phyloP scores from a whole-genome alignment of 208 protist species.

The Leptomonas pyrrhocoris region DNA sequence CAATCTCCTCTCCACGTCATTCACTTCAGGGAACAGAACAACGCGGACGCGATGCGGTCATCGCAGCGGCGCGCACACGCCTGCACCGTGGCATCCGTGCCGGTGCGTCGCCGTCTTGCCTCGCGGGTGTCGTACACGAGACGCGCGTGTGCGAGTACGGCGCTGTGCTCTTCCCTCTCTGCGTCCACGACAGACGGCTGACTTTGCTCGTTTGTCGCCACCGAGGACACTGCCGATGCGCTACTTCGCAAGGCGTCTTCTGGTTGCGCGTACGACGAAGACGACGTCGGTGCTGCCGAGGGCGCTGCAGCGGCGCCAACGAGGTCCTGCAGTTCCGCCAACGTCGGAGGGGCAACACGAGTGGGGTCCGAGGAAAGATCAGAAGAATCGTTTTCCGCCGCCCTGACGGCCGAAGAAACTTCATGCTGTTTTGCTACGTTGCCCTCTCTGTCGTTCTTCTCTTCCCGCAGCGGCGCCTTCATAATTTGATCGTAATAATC shows the following conservation, averaged over 20 bases:
- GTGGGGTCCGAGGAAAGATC: neutral
- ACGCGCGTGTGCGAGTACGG: slow-evolving; percentile 14
- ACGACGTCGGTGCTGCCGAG: neutral
- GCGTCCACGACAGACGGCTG: neutral
- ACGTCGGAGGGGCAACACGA: neutral
- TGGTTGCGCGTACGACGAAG: neutral
- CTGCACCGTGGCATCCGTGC: slow-evolving; percentile 35
- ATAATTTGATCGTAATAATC: slow-evolving; percentile 40
- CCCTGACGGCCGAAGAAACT: too few relatives aligned
- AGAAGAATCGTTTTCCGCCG: neutral
- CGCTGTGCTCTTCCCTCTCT: slow-evolving; percentile 15
- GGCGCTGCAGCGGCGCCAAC: neutral
- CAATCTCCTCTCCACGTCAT: too few relatives aligned
- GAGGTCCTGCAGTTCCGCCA: slow-evolving; percentile 11
- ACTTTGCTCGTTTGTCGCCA: neutral
- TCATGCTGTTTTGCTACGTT: neutral
- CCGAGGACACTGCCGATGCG: neutral
- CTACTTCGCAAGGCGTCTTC: neutral
- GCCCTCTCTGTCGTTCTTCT: neutral
- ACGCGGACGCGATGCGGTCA: slow-evolving; percentile 29
- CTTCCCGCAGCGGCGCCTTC: slow-evolving; percentile 18
- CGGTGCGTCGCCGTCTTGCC: slow-evolving; percentile 29
- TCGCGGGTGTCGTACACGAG: slow-evolving; percentile 40
- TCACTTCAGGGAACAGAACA: slow-evolving; percentile 7
- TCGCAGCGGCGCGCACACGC: slow-evolving; percentile 46